These are phyloP conservation scores for Tritrichomonas musculus DNA, from an alignment of 208 protist genomes.

Conservation along the genomic window DNA sequence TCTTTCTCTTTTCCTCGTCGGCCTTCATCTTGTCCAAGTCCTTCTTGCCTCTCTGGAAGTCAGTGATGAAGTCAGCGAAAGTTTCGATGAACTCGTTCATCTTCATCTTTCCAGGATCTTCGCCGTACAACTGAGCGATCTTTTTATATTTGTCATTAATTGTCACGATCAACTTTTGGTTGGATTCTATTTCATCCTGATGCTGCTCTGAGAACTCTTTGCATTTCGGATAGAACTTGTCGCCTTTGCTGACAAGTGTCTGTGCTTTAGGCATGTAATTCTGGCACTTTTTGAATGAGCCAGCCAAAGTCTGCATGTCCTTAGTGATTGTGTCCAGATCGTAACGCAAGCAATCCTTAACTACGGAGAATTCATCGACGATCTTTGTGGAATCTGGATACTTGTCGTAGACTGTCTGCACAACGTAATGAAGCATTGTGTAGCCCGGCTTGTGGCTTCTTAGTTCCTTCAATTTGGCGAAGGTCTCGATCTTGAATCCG, in stretches of 20 bases:
- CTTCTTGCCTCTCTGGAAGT: not conserved
- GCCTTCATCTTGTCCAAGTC: not conserved
- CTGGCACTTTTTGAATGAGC: not conserved
- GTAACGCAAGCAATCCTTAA: too few species aligned
- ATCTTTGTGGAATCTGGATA: too few species aligned
- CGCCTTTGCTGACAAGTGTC: not conserved
- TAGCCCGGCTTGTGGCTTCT: not conserved
- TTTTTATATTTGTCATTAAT: not conserved
- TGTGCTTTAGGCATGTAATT: not conserved
- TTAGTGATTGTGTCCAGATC: not conserved
- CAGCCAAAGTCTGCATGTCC: not conserved
- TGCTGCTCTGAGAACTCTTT: not conserved
- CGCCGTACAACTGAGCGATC: not conserved
- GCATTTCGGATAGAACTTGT: not conserved
- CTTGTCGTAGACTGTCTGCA: not conserved
- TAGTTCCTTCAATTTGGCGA: not conserved
- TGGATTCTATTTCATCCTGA: not conserved
- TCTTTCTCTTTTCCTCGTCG: too few species aligned
- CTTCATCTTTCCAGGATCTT: not conserved
- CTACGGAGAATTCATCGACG: too few species aligned
- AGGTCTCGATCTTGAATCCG: not conserved
- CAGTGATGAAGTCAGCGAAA: not conserved
- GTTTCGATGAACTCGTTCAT: not conserved
- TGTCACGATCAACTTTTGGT: not conserved
- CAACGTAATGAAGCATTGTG: not conserved